Conservation (phyloP, 2,329 filamentous ascomycete species). For the Thielaviopsis cerberus region DNA sequence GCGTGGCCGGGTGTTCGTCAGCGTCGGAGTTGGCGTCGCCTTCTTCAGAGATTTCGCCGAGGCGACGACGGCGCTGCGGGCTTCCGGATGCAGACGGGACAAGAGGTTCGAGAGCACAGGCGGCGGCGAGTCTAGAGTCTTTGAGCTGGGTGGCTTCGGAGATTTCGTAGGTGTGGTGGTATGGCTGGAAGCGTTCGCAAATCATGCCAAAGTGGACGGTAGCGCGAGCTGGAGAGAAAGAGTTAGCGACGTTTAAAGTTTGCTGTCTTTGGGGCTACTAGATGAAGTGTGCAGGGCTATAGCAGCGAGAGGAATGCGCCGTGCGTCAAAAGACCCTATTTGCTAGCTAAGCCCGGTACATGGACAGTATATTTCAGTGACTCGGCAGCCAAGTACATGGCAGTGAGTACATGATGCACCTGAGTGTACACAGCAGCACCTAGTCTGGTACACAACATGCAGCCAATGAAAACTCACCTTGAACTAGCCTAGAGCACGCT, state of each 20-base stretch:
- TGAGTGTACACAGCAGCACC: background rate
- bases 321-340: background rate
- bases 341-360: background rate
- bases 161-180: conserved; percentile 71
- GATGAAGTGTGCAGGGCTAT: too few species aligned
- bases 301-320: background rate
- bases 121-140: conserved; percentile 71
- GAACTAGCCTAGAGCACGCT: conserved; percentile 71
- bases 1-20: conserved; percentile 29
- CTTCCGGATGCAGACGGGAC: conserved; percentile 73
- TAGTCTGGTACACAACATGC: background rate
- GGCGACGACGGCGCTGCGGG: conserved; percentile 54
- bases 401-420: too few species aligned
- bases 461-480: conserved; percentile 43
- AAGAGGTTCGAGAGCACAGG: conserved; percentile 60
- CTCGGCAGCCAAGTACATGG: background rate
- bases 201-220: conserved; percentile 52
- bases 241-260: too few species aligned
- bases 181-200: conserved; percentile 58
- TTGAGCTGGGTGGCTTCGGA: conserved; percentile 58
- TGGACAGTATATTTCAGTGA: background rate
- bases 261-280: too few species aligned
- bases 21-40: conserved; percentile 69
- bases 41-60: conserved; percentile 90
- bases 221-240: conserved; percentile 47